phyloP scores from a whole-genome alignment of 2,329 filamentous ascomycete species.

The Pseudocercospora fijiensis region DNA sequence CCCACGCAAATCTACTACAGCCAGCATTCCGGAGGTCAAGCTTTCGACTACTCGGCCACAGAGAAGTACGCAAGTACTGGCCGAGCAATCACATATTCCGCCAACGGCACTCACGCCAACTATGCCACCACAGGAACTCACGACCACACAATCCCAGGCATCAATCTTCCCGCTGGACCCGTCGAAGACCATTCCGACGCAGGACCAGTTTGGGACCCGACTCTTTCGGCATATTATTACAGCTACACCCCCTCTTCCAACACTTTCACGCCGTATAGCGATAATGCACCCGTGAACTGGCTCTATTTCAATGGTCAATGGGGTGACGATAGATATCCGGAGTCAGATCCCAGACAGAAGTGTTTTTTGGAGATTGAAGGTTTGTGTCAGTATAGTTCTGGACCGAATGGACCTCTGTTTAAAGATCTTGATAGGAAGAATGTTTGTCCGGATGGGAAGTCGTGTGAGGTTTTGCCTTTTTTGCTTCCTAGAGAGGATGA shows the following conservation, averaged over 20 bases:
- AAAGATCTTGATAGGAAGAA: constrained; percentile 58
- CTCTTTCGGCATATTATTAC: constrained; percentile 57
- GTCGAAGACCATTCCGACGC: constrained; percentile 57
- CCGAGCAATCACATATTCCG: constrained; percentile 57
- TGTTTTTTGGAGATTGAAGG: constrained; percentile 41
- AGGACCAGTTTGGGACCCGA: constrained; percentile 62
- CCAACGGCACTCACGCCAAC: constrained; percentile 63
- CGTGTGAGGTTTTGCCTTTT: constrained; percentile 39
- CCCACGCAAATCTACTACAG: constrained; percentile 62
- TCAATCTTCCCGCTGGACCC: constrained; percentile 56
- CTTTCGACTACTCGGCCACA: constrained; percentile 58
- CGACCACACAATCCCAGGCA: constrained; percentile 62
- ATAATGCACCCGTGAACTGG: constrained; percentile 54
- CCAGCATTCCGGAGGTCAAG: constrained; percentile 63
- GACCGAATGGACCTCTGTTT: constrained; percentile 61
- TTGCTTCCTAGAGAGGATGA: constrained; percentile 9
- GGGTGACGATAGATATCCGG: constrained; percentile 61
- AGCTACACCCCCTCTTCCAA: constrained; percentile 46
- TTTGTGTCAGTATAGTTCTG: constrained; percentile 52
- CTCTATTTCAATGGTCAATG: constrained; percentile 59
- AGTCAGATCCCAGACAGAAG: constrained; percentile 52
- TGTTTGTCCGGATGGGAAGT: constrained; percentile 56
- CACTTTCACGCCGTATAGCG: constrained; percentile 51
- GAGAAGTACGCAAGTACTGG: constrained; percentile 50
- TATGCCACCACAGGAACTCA: constrained; percentile 61